Conservation (phyloP, 1,139 yeast genomes). For the Saccharomyces hybrid region DNA sequence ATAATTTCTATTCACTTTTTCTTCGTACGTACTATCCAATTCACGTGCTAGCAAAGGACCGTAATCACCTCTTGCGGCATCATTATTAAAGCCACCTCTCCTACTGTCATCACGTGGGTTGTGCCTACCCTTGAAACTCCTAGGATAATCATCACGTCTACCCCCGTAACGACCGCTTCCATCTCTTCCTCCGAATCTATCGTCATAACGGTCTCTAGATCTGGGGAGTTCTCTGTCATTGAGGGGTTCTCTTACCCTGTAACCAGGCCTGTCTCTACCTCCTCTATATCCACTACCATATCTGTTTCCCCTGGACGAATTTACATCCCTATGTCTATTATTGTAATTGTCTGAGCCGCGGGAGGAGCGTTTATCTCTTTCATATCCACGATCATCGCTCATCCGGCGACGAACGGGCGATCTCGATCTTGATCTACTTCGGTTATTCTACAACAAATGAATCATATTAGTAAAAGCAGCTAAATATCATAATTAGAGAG, state of each 20-base stretch:
- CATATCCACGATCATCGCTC: constrained; percentile 1
- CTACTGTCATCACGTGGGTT: constrained; percentile 18
- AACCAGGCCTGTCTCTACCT: constrained; percentile 12
- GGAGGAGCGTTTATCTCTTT: background rate
- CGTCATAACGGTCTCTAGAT: constrained; percentile 9
- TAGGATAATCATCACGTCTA: background rate
- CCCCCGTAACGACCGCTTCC: constrained; percentile 19
- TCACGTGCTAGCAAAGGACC: constrained; percentile 28
- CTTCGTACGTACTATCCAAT: constrained; percentile 30
- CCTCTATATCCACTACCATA: constrained; percentile 25
- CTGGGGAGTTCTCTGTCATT: constrained; percentile 21
- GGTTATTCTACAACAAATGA: background rate
- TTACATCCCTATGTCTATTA: background rate
- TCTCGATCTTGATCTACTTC: constrained; percentile 6
- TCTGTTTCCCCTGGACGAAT: constrained; percentile 13
- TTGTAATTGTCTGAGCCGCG: background rate
- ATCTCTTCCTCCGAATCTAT: constrained; percentile 21
- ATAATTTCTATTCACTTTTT: constrained; percentile 53
- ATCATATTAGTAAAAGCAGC: background rate
- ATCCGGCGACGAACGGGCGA: constrained; percentile 7
- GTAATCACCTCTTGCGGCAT: constrained; percentile 18
- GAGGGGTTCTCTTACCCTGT: constrained; percentile 16
- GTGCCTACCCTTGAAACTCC: constrained; percentile 25
- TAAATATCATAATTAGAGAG: background rate
- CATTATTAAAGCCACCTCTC: constrained; percentile 27